A percentile compares a stretch with the other conserved stretches of the same genome.
These are phyloP conservation scores for Termitomyces sp. DNA, from an alignment of 768 basidiomycete species.

Conservation along the genomic window DNA sequence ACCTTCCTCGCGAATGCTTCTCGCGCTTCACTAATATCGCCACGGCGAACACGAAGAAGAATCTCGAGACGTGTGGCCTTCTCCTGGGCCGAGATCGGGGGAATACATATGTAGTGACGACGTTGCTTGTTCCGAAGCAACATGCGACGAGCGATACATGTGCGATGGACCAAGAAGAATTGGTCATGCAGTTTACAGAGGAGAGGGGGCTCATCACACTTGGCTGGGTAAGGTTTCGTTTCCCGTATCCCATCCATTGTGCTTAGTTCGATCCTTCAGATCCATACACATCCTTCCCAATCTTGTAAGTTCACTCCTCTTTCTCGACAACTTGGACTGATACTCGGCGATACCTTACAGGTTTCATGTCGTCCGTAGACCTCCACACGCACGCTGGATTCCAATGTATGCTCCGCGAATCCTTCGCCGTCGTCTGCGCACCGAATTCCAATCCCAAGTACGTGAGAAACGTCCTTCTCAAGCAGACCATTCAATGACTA, in stretches of 20 bases:
- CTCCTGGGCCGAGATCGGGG: constrained; percentile 75
- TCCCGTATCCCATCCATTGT: constrained; percentile 12
- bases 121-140: constrained; percentile 85
- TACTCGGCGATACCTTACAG: constrained; percentile 28
- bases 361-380: constrained; percentile 94
- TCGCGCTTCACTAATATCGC: constrained; percentile 76
- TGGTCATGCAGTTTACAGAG: constrained; percentile 83
- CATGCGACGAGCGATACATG: constrained; percentile 90
- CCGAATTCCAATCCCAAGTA: constrained; percentile 76
- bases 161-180: constrained; percentile 86
- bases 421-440: constrained; percentile 90
- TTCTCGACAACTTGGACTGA: not conserved
- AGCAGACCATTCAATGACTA: not conserved
- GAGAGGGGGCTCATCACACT: constrained; percentile 78
- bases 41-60: constrained; percentile 69
- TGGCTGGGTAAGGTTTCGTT: constrained; percentile 92
- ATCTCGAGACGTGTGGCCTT: constrained; percentile 85
- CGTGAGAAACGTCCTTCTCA: constrained; percentile 16
- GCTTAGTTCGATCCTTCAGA: constrained; percentile 40
- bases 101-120: constrained; percentile 43
- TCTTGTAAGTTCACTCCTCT: constrained; percentile 60
- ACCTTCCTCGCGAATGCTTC: constrained; percentile 71
- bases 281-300: constrained; percentile 90
- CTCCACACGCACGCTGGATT: constrained; percentile 89
- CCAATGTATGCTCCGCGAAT: constrained; percentile 87